A percentile compares a stretch with the other conserved stretches of the same genome.
Evolutionary conservation across 352 stramenopile genomes (phyloP).

Genomic region (Phytophthora sansomeana): DNA sequence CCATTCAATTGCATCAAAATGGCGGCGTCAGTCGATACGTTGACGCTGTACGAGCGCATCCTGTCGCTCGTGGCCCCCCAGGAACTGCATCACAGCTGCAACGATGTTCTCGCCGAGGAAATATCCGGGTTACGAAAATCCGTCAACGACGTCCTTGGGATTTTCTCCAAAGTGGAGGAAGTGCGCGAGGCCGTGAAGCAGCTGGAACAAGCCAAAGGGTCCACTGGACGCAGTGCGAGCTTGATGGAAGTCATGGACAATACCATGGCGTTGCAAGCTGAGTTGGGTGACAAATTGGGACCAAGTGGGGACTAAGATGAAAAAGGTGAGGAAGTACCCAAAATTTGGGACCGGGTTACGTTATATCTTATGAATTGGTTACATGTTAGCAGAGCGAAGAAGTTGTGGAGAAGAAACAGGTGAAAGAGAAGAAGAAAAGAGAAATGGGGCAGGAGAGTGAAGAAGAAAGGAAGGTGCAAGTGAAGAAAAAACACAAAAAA

Average conservation of each 20-base stretch:
- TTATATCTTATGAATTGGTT: background rate
- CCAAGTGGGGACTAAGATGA: slow-evolving; percentile 27
- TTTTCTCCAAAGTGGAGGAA: slow-evolving; percentile 31
- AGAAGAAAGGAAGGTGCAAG: background rate
- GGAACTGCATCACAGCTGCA: slow-evolving; percentile 33
- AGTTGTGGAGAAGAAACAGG: background rate
- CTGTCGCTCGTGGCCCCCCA: slow-evolving; percentile 25
- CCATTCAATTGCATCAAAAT: slow-evolving; percentile 6
- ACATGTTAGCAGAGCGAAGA: background rate
- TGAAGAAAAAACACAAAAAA: background rate
- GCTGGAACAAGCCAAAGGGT: slow-evolving; percentile 31
- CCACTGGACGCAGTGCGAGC: slow-evolving; percentile 14
- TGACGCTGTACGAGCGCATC: slow-evolving; percentile 38
- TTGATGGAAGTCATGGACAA: slow-evolving; percentile 23
- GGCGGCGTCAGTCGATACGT: background rate
- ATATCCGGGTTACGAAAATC: slow-evolving; percentile 2
- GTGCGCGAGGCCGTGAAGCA: slow-evolving; percentile 38
- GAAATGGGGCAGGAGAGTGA: slow-evolving; percentile 20
- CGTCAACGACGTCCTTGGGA: slow-evolving; percentile 6
- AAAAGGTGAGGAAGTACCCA: background rate
- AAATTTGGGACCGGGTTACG: background rate
- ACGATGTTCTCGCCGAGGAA: slow-evolving; percentile 28
- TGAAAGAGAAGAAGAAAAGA: background rate
- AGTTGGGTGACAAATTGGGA: slow-evolving; percentile 19
- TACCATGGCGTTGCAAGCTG: slow-evolving; percentile 18